Evolutionary conservation across 495 filamentous ascomycete species (phyloP).

Genomic region (Penicillium manginii): DNA sequence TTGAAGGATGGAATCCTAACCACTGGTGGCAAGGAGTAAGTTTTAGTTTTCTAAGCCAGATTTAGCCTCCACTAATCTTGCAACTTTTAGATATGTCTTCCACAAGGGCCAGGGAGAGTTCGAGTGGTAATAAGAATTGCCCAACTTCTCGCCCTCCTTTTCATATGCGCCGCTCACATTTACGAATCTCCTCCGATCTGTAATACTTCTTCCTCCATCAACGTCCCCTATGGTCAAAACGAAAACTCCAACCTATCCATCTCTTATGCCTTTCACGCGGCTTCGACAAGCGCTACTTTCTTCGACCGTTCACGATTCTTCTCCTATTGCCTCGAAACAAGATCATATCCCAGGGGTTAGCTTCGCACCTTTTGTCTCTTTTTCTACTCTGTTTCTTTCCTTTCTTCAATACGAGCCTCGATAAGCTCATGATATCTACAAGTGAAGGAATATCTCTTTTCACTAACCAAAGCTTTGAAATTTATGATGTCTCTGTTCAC

Average conservation of each 20-base stretch:
- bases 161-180: background rate
- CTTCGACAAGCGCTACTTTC: background rate
- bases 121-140: conserved; percentile 73
- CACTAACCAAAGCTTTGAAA: background rate
- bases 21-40: conserved; percentile 84
- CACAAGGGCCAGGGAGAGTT: conserved; percentile 97
- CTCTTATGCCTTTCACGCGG: background rate
- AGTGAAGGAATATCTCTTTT: conserved; percentile 12
- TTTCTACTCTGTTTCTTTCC: conserved; percentile 3
- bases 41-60: conserved; percentile 15
- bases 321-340: conserved; percentile 14
- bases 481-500: conserved; percentile 13
- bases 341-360: background rate
- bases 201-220: conserved; percentile 13
- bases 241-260: background rate
- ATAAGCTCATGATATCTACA: conserved; percentile 23
- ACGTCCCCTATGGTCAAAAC: background rate
- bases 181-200: conserved; percentile 16
- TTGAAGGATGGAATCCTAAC: conserved; percentile 96
- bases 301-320: conserved; percentile 17
- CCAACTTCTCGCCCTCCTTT: background rate
- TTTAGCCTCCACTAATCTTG: conserved; percentile 4
- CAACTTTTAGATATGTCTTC: conserved; percentile 75
- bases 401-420: conserved; percentile 16
- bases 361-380: background rate